A percentile compares a stretch with the other conserved stretches of the same genome.
Conservation (phyloP, 129 eudicot genomes). For the Mikania micrantha region DNA sequence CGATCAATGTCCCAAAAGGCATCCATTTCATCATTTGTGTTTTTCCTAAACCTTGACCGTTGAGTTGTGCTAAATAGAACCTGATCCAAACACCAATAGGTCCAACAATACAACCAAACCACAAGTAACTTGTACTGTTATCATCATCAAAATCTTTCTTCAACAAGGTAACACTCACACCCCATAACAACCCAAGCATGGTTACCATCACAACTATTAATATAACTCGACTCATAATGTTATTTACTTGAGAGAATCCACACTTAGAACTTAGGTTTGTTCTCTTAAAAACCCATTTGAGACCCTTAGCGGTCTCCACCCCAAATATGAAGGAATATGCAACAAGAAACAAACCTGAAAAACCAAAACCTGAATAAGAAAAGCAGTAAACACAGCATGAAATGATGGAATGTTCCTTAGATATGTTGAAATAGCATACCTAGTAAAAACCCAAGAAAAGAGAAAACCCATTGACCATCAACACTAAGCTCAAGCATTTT, state of each 20-base stretch:
- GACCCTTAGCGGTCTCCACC: conserved; percentile 63
- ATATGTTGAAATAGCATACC: conserved; percentile 32
- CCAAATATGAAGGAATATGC: conserved; percentile 64
- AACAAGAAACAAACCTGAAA: conserved; percentile 65
- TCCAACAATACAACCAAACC: conserved; percentile 82
- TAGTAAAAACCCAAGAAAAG: conserved; percentile 55
- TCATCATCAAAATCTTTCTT: conserved; percentile 45
- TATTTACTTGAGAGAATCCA: conserved; percentile 14
- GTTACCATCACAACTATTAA: conserved; percentile 31
- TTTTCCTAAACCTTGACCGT: conserved; percentile 76
- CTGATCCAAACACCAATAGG: conserved; percentile 92
- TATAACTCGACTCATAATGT: conserved; percentile 18
- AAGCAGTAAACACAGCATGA: not conserved
- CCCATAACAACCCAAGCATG: conserved; percentile 51
- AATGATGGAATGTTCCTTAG: not conserved
- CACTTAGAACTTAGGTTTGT: conserved; percentile 17
- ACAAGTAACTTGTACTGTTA: conserved; percentile 45
- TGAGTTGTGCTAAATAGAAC: conserved; percentile 70
- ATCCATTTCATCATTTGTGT: conserved; percentile 54
- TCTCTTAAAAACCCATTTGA: conserved; percentile 35
- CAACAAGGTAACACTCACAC: conserved; percentile 40
- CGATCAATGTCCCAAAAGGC: conserved; percentile 82
- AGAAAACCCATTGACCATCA: conserved; percentile 64
- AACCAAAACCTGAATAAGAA: conserved; percentile 2
- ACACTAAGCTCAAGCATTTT: conserved; percentile 87